These are phyloP conservation scores for Vitis hybrid DNA, from an alignment of 177 flowering plant species.

Conservation along the genomic window DNA sequence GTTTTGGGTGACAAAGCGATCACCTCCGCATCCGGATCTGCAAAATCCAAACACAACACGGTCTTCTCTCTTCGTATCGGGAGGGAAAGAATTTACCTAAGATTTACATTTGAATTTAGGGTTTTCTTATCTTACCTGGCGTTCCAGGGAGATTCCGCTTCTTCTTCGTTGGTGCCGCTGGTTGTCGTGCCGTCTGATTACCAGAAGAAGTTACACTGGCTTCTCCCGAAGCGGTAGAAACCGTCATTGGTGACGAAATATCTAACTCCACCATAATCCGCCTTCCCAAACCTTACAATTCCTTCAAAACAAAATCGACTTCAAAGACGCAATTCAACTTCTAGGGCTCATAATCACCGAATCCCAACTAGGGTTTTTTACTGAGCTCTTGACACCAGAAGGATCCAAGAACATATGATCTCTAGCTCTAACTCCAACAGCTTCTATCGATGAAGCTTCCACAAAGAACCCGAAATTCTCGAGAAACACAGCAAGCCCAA, in stretches of 20 bases:
- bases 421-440: background rate
- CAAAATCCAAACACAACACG: constrained; percentile 2
- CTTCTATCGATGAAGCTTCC: too few relatives aligned
- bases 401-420: background rate
- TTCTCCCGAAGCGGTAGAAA: constrained; percentile 53
- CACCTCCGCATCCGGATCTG: constrained; percentile 95
- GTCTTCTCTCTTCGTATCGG: background rate
- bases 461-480: background rate
- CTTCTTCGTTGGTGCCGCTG: constrained; percentile 46
- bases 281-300: background rate
- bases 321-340: background rate
- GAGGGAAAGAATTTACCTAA: background rate
- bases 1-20: constrained; percentile 85
- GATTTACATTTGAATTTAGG: background rate
- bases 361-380: background rate
- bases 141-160: constrained; percentile 92
- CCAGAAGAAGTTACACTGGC: constrained; percentile 44
- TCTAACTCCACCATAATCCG: constrained; percentile 31
- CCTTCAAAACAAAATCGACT: background rate
- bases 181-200: constrained; percentile 20
- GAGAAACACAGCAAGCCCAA: background rate
- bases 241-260: constrained; percentile 43
- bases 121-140: constrained; percentile 56
- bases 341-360: background rate
- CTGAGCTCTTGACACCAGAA: background rate